Evolutionary conservation across 2,329 filamentous ascomycete species (phyloP), one percentile per base, ranked within the genome.

Genomic region (Sporothrix protearum): DNA sequence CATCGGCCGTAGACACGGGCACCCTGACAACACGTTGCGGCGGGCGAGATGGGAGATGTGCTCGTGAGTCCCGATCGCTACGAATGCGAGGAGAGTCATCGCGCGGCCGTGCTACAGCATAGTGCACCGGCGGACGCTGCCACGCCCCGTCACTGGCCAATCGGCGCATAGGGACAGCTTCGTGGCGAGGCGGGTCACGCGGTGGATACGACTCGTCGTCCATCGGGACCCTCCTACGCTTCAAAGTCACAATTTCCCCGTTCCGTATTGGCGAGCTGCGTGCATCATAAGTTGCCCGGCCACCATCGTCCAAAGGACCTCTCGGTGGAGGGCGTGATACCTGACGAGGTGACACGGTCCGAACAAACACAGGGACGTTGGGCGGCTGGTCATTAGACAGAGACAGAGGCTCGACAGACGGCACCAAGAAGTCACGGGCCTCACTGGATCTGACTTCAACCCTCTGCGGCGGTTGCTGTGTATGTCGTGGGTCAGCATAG

Each of bases 341-440:
- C 14, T 67, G 71, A 10, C 55, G 42, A n/a, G 72, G 72, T 1
- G 74, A 69, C 42, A 76, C 42, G 8, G 71, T 67, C 6, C 75
- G 75, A 7, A 76, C 71, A 63, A 76, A 75, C 1, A 75, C 69
- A 0, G 75, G 74, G 2, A 51, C 57, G 14, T 51, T 9, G 3
- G 72, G 68, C 9, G 73, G 75, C 25, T 81, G 80, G 73, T 86
- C 85, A 74, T 85, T 82, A 7, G 84, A 8, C 14, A 61, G 59
- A 33, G 68, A 39, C 16, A 55, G 6, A 1, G 71, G n/a, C 25
- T 72, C 71, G 36, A 68, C 33, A 16, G 71, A 86, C 9, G 76
- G 82, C 16, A 86, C 79, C 72, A 84, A 76, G 75, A 82, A 79
- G 51, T 86, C 84, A 74, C 82, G 80, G 36, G 78, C 77, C 64